A percentile compares a stretch with the other conserved stretches of the same genome.
Evolutionary conservation across 2,329 filamentous ascomycete genomes (phyloP).

Genomic region (Ophiosphaerella narmari): DNA sequence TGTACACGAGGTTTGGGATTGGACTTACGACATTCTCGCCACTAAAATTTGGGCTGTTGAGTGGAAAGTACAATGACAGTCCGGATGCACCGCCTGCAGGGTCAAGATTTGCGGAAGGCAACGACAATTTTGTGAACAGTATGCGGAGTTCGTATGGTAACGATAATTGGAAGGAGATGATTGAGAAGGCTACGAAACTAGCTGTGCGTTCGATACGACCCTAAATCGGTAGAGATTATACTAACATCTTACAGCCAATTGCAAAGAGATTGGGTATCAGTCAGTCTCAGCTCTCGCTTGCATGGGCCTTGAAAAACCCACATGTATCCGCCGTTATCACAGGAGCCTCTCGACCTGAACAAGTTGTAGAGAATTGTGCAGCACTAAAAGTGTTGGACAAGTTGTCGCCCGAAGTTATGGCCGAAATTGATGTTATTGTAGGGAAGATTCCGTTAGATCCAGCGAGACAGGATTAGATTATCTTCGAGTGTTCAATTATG

Average conservation of each 20-base stretch:
- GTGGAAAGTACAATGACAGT: constrained; percentile 65
- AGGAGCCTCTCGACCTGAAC: constrained; percentile 34
- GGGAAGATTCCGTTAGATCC: constrained; percentile 16
- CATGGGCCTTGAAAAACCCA: constrained; percentile 43
- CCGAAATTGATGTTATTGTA: constrained; percentile 46
- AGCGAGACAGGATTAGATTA: too few species aligned
- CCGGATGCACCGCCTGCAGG: constrained; percentile 58
- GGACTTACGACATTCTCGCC: constrained; percentile 62
- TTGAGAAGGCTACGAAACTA: constrained; percentile 61
- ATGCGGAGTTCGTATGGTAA: constrained; percentile 51
- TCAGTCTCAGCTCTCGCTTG: constrained; percentile 47
- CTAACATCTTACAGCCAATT: constrained; percentile 47
- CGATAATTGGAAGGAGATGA: constrained; percentile 59
- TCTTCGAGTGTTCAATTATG: too few species aligned
- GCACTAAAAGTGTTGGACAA: constrained; percentile 52
- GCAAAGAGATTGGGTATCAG: constrained; percentile 68
- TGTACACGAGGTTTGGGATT: constrained; percentile 60
- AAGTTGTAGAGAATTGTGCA: constrained; percentile 45
- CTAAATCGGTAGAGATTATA: background rate
- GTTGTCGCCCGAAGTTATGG: constrained; percentile 51
- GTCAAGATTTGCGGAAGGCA: constrained; percentile 62
- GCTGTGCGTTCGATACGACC: constrained; percentile 26
- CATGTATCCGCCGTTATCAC: constrained; percentile 37
- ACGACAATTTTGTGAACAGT: constrained; percentile 60
- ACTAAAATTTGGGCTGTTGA: constrained; percentile 61